Conservation (phyloP, 140 eudicot species). For the Flaveria floridana region DNA sequence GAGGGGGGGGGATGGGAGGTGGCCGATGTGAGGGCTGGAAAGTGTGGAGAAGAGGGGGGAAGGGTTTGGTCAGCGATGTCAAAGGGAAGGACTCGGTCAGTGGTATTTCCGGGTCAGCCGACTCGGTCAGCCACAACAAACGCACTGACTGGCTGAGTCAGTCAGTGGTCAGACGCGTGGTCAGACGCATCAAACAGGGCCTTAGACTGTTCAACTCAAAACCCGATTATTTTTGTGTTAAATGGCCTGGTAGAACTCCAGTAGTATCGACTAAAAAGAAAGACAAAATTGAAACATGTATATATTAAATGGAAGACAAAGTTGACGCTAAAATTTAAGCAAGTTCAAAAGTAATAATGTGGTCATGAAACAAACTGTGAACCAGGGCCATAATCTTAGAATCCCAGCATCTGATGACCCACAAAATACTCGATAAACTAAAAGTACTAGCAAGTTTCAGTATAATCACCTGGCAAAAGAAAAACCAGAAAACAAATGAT, state of each 20-base stretch:
- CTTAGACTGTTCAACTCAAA: not conserved
- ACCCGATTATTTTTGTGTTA: not conserved
- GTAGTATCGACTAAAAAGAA: not conserved
- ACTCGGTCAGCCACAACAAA: no score
- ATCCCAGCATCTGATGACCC: conserved; percentile 19
- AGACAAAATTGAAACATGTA: not conserved
- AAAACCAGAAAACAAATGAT: not conserved
- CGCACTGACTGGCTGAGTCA: no score
- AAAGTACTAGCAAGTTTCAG: conserved; percentile 27
- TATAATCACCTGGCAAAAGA: conserved; percentile 17
- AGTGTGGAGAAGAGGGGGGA: no score
- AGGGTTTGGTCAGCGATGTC: no score
- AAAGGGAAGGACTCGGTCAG: no score
- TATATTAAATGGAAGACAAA: conserved; percentile 1
- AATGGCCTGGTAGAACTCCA: not conserved
- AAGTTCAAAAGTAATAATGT: conserved; percentile 16
- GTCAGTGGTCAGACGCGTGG: no score
- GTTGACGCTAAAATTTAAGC: conserved; percentile 1
- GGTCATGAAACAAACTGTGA: conserved; percentile 12
- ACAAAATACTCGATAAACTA: conserved; percentile 11
- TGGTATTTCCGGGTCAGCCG: no score
- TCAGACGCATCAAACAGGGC: no score
- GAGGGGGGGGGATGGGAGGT: no score
- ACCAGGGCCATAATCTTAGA: not conserved
- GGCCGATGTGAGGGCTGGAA: no score